Base-by-base conservation (phyloP, 805 yeast genomes). In the Candida namnaoensis region DNA sequence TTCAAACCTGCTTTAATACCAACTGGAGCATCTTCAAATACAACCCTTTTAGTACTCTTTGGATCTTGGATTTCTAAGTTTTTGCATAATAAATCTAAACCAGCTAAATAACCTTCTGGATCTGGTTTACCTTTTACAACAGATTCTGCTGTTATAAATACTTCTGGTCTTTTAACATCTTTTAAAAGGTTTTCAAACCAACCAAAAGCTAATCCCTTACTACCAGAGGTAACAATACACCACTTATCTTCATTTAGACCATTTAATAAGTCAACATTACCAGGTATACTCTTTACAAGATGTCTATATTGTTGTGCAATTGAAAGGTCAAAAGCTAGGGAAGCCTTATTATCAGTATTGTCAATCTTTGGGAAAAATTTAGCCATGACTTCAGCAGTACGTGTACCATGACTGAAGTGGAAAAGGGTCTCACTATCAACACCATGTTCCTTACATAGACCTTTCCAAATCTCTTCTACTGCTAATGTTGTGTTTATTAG, bases 151-250 rank as follows among this genome's bases (percentile, higher is more conserved):
- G 93, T 82, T 57, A 87, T 80, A 67, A 87, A 87, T 38, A 78
- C 73, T 50, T 80, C 76, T 39, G 95, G 95, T 60, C 71, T 68
- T 42, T 71, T 69, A 40, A 71, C 65, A 39, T 74, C 72, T 57
- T 84, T 69, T 60, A 83, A 74, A 12, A 56, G 39, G n/a, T 35
- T 41, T 51, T 72, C 68, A 60, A 87, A 78, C 93, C 95, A 87
- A 52, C 80, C 76, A 53, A 78, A 68, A 42, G 95, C 95, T 69
- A 87, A 72, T 33, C 76, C 80, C 48, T 72, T 69, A 44, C 90
- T 81, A 51, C 95, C 95, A 39, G 88, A 78, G 27, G 95, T 87
- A 48, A 88, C 95, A 56, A 87, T 82, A 88, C 95, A 87, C 64
- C 78, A 78, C 57, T 62, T 61, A 45, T 82, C 80, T 27, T 65